A percentile compares a stretch with the other conserved stretches of the same genome.
phyloP scores from a whole-genome alignment of 208 protist genomes.

The Angomonas ambiguus region DNA sequence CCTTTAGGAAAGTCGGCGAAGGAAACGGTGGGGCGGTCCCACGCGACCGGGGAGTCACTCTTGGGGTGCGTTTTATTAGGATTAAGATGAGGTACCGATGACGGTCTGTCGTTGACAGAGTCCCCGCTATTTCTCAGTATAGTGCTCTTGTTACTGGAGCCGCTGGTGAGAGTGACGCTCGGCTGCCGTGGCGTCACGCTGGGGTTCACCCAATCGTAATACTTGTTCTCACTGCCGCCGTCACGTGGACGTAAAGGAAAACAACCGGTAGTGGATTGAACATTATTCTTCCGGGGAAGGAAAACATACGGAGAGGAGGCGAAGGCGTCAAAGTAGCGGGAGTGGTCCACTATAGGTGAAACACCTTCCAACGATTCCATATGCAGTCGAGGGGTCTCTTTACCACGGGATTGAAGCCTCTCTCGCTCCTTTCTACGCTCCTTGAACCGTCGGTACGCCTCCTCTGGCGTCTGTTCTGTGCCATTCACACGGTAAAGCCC shows the following conservation, averaged over 20 bases:
- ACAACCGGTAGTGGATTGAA: not conserved
- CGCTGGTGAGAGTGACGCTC: not conserved
- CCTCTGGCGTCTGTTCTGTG: not conserved
- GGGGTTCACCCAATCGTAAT: not conserved
- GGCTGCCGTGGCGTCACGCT: not conserved
- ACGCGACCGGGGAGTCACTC: not conserved
- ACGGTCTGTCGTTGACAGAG: not conserved
- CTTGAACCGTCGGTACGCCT: constrained; percentile 5
- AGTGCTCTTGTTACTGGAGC: not conserved
- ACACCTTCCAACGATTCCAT: not conserved
- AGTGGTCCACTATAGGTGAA: not conserved
- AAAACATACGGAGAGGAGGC: not conserved
- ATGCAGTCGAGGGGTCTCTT: not conserved
- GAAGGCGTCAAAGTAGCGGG: not conserved
- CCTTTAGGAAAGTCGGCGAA: not conserved
- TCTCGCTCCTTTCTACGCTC: not conserved
- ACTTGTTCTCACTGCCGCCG: not conserved
- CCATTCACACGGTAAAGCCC: not conserved
- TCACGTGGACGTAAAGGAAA: no score
- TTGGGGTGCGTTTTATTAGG: no score
- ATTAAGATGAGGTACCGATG: no score
- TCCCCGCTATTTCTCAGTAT: not conserved
- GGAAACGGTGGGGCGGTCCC: not conserved
- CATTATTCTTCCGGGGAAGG: not conserved
- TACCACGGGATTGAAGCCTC: not conserved